These are phyloP conservation scores for Megacollybia marginata DNA, from an alignment of 768 basidiomycete genomes.

Conservation along the genomic window DNA sequence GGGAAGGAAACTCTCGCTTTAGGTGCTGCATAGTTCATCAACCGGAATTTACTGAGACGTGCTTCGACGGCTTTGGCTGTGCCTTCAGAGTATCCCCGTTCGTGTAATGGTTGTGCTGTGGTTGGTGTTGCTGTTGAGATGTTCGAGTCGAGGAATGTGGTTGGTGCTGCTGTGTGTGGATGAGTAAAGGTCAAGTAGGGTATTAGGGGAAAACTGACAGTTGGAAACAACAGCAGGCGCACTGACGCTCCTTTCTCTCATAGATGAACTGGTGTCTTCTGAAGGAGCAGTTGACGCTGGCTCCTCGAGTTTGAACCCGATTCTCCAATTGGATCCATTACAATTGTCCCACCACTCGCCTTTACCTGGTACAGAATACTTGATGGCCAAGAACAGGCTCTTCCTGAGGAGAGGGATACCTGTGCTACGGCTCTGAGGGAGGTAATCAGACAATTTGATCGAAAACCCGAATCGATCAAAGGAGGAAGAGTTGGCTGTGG, in stretches of 20 bases:
- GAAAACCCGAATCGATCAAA: slow-evolving; percentile 60
- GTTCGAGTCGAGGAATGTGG: slow-evolving; percentile 1
- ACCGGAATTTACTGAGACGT: slow-evolving; percentile 30
- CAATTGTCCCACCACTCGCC: slow-evolving; percentile 98
- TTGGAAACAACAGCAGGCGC: neutral
- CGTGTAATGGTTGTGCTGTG: slow-evolving; percentile 1
- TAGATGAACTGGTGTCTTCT: neutral
- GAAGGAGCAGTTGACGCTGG: neutral
- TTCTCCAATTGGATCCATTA: slow-evolving; percentile 62
- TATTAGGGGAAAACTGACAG: neutral
- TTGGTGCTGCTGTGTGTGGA: no score
- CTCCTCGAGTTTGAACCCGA: slow-evolving; percentile 46
- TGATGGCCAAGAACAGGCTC: neutral
- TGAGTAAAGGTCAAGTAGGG: slow-evolving; percentile 3
- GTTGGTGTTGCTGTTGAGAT: slow-evolving; percentile 4
- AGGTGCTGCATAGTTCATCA: slow-evolving; percentile 47
- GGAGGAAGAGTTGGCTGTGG: slow-evolving; percentile 16
- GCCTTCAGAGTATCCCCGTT: slow-evolving; percentile 7
- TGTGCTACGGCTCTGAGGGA: neutral
- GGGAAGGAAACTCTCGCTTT: neutral
- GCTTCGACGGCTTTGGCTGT: slow-evolving; percentile 25
- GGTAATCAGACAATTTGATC: slow-evolving; percentile 63
- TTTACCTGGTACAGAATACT: neutral
- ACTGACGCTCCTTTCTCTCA: neutral
- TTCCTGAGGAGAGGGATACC: neutral